phyloP scores from a whole-genome alignment of 805 yeast genomes.

The Ogataea parapolymorpha region DNA sequence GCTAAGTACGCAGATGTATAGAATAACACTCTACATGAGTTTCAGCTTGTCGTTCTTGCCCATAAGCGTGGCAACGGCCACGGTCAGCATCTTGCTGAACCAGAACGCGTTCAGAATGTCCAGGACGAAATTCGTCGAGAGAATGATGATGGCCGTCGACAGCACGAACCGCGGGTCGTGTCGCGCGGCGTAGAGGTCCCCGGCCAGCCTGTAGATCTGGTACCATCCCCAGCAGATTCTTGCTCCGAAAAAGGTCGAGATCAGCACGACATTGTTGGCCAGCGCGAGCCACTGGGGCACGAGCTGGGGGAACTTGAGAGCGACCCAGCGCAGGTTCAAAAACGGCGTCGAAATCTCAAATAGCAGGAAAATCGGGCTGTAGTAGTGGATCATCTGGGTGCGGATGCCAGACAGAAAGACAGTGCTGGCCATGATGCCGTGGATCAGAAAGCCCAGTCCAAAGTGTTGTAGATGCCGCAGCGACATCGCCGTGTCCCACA shows the following conservation, averaged over 20 bases:
- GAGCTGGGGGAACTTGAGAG: conserved; percentile 28
- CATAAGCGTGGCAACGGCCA: conserved; percentile 34
- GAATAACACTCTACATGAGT: conserved; percentile 25
- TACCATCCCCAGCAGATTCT: conserved; percentile 40
- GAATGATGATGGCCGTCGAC: conserved; percentile 26
- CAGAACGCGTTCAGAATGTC: conserved; percentile 36
- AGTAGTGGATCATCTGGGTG: conserved; percentile 31
- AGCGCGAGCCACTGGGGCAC: conserved; percentile 30
- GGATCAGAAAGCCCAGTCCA: conserved; percentile 36
- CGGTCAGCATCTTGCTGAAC: conserved; percentile 37
- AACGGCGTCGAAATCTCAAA: conserved; percentile 39
- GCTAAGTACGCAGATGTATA: conserved; percentile 25
- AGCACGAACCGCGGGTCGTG: conserved; percentile 29
- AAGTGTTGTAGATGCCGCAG: conserved; percentile 26
- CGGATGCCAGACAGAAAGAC: conserved; percentile 29
- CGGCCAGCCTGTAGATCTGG: conserved; percentile 28
- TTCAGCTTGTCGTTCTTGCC: conserved; percentile 30
- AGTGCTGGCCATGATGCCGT: conserved; percentile 34
- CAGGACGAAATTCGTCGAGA: conserved; percentile 32
- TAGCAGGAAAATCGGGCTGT: conserved; percentile 34
- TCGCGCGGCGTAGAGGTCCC: conserved; percentile 28
- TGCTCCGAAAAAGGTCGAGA: conserved; percentile 33
- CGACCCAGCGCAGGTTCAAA: conserved; percentile 36
- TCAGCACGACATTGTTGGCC: conserved; percentile 33
- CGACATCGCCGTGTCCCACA: conserved; percentile 36